A percentile compares a stretch with the other conserved stretches of the same genome.
phyloP scores from a whole-genome alignment of 1,139 yeast genomes.

The Trichomonascaceae sp. region DNA sequence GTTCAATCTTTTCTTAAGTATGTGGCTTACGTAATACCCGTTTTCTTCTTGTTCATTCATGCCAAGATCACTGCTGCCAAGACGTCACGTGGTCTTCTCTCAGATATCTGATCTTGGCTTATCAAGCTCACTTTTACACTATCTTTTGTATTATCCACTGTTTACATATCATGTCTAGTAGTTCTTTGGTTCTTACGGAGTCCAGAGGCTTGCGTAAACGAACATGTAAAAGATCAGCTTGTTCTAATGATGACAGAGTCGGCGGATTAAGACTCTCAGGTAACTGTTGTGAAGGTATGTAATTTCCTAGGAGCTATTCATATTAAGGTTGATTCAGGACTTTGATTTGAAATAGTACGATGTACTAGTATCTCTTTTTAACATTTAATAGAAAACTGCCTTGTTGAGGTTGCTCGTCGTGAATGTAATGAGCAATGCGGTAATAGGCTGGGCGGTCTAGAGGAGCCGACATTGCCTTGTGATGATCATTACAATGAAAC shows the following conservation, averaged over 20 bases:
- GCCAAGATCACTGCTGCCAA: not conserved
- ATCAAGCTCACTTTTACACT: not conserved
- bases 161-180: not conserved
- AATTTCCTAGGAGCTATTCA: not conserved
- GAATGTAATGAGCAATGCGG: not conserved
- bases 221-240: not conserved
- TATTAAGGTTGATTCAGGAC: not conserved
- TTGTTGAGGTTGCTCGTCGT: not conserved
- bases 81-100: not conserved
- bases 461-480: not conserved
- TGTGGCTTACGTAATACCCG: not conserved
- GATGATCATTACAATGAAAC: not conserved
- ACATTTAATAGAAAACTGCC: not conserved
- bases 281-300: not conserved
- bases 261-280: not conserved
- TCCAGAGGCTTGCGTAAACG: not conserved
- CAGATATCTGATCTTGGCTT: not conserved
- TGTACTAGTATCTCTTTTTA: not conserved
- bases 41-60: not conserved
- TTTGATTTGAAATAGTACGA: too few relatives aligned
- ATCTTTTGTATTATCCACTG: not conserved
- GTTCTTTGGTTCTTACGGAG: not conserved
- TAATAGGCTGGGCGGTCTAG: not conserved
- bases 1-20: too few relatives aligned
- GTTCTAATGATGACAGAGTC: not conserved